These are phyloP conservation scores for Didymella keratinophila DNA, from an alignment of 2,329 filamentous ascomycete species.

Conservation along the genomic window DNA sequence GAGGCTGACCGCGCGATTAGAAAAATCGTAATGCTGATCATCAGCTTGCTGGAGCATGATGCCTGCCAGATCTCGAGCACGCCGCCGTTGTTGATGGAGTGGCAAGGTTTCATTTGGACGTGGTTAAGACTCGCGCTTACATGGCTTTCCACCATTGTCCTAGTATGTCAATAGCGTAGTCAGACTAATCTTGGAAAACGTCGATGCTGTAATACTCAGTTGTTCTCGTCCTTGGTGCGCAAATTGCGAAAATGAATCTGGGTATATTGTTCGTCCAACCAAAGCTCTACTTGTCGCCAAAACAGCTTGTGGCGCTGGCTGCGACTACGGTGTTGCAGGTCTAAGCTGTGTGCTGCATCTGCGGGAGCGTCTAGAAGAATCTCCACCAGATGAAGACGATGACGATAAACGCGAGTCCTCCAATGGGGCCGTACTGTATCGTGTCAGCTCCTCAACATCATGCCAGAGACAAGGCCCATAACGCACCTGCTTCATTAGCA, in stretches of 20 bases:
- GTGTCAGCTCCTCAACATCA: slow-evolving; percentile 26
- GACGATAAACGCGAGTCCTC: slow-evolving; percentile 79
- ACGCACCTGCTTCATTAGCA: slow-evolving; percentile 83
- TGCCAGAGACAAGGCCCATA: neutral
- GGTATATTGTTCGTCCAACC: slow-evolving; percentile 24
- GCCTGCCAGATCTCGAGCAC: neutral
- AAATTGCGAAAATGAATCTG: slow-evolving; percentile 9
- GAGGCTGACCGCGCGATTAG: neutral
- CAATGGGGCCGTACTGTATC: slow-evolving; percentile 83
- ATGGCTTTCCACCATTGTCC: neutral
- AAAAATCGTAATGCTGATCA: neutral
- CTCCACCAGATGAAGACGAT: slow-evolving; percentile 90
- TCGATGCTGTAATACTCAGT: neutral
- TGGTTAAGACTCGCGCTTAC: neutral
- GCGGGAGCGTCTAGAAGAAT: slow-evolving; percentile 71
- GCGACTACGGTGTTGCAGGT: neutral
- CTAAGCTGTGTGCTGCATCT: neutral
- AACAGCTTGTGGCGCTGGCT: neutral
- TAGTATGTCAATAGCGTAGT: neutral
- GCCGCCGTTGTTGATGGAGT: neutral
- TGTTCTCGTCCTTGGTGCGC: neutral
- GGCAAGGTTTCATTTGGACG: neutral
- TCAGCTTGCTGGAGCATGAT: neutral
- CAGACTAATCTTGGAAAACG: neutral
- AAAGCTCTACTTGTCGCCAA: slow-evolving; percentile 2